These are phyloP conservation scores for Biscogniauxia sp. DNA, from an alignment of 2,329 filamentous ascomycete species.

Conservation along the genomic window DNA sequence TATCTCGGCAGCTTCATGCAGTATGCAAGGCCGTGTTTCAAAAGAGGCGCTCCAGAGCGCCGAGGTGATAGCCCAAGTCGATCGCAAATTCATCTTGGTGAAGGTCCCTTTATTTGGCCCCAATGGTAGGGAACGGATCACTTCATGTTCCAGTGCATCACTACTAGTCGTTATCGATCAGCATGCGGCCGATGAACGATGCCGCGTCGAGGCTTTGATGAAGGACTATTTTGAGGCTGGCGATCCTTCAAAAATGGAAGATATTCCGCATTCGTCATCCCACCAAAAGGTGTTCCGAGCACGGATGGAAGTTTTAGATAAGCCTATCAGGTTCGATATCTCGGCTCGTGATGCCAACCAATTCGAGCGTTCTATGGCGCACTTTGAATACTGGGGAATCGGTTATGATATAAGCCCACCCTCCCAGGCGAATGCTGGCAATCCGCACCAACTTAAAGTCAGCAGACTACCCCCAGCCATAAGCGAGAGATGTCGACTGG, in stretches of 20 bases:
- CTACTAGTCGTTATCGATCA: conserved; percentile 81
- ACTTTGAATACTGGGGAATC: conserved; percentile 76
- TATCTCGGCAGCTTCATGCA: conserved; percentile 22
- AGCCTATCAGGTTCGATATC: conserved; percentile 64
- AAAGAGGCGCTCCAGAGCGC: conserved; percentile 59
- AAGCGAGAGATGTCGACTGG: conserved; percentile 68
- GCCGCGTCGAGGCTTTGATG: conserved; percentile 74
- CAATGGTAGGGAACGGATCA: neutral
- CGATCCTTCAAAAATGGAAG: neutral
- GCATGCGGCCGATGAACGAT: conserved; percentile 90
- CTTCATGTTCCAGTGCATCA: conserved; percentile 6
- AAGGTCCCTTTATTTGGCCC: conserved; percentile 44
- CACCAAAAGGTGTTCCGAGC: conserved; percentile 17
- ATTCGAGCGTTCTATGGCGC: conserved; percentile 49
- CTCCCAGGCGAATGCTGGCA: conserved; percentile 2
- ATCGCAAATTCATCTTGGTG: conserved; percentile 82
- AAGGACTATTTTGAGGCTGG: conserved; percentile 42
- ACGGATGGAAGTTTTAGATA: conserved; percentile 41
- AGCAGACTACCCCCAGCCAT: conserved; percentile 68
- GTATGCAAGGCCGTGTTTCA: conserved; percentile 51
- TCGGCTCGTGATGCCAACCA: conserved; percentile 57
- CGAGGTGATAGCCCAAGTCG: conserved; percentile 75
- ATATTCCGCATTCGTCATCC: neutral
- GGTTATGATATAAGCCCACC: conserved; percentile 48
- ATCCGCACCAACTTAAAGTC: conserved; percentile 43